phyloP scores from a whole-genome alignment of 148 eudicot species.

The Vaccinium vitisidaea region DNA sequence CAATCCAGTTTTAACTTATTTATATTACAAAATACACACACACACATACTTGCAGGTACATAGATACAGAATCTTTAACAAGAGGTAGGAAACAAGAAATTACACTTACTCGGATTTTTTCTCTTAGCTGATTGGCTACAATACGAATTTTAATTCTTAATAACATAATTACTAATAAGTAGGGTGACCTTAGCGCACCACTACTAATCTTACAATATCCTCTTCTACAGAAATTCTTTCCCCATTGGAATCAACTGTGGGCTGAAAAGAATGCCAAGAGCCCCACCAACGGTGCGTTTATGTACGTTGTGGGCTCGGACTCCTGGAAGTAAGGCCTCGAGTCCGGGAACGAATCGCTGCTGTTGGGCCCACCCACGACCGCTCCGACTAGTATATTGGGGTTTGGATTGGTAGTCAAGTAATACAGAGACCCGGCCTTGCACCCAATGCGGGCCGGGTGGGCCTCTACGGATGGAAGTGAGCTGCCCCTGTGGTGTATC shows the following conservation, averaged over 20 bases:
- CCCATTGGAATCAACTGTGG: conserved; percentile 42
- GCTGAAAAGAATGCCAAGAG: conserved; percentile 76
- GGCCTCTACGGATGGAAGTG: conserved; percentile 63
- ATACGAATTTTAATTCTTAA: conserved; percentile 1
- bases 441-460: conserved; percentile 80
- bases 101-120: not conserved
- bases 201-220: conserved; percentile 20
- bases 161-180: conserved; percentile 16
- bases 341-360: conserved; percentile 75
- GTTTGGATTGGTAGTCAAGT: conserved; percentile 75
- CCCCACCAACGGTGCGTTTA: conserved; percentile 95
- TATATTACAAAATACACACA: too few species aligned
- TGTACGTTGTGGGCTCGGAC: conserved; percentile 94
- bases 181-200: conserved; percentile 63
- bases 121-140: not conserved
- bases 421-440: conserved; percentile 71
- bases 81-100: not conserved
- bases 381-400: conserved; percentile 84
- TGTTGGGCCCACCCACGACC: conserved; percentile 94
- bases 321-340: conserved; percentile 86
- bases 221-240: not conserved
- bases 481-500: conserved; percentile 89
- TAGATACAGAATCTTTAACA: not conserved
- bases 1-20: too few species aligned
- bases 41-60: not conserved